These are phyloP conservation scores for Actinidia arguta DNA, from an alignment of 179 eudicot species.

Conservation along the genomic window DNA sequence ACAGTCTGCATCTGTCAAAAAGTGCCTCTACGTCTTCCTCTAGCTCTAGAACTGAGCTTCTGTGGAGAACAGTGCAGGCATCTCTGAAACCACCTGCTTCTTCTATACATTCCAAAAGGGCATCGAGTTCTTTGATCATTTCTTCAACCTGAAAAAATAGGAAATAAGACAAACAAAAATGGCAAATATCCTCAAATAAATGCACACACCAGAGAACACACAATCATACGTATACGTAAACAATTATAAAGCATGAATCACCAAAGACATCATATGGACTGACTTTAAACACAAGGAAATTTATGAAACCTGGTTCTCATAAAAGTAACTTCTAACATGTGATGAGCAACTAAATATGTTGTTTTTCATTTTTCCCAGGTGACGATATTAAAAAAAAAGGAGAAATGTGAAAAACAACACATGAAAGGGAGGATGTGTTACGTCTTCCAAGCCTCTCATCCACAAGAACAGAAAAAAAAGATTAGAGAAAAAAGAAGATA, in stretches of 20 bases:
- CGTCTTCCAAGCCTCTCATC: neutral
- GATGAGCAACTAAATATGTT: neutral
- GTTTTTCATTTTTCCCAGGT: neutral
- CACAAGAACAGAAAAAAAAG: neutral
- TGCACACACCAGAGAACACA: neutral
- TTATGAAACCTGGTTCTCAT: neutral
- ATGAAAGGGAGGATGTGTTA: neutral
- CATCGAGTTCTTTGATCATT: conserved; percentile 78
- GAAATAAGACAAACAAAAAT: conserved; percentile 14
- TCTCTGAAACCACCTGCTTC: conserved; percentile 73
- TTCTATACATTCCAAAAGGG: conserved; percentile 72
- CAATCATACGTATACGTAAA: neutral
- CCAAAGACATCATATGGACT: neutral
- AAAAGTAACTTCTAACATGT: neutral
- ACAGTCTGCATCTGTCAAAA: conserved; percentile 53
- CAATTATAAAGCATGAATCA: neutral
- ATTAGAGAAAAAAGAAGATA: neutral
- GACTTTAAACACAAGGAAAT: neutral
- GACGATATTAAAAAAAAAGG: neutral
- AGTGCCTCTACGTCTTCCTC: conserved; percentile 63
- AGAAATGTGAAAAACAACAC: neutral
- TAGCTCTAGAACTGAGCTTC: conserved; percentile 48
- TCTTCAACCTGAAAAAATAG: conserved; percentile 71
- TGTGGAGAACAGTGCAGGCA: conserved; percentile 56
- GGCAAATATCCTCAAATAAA: neutral